Evolutionary conservation across 1,284 basidiomycete species (phyloP).

Genomic region (Ganoderma boninense): DNA sequence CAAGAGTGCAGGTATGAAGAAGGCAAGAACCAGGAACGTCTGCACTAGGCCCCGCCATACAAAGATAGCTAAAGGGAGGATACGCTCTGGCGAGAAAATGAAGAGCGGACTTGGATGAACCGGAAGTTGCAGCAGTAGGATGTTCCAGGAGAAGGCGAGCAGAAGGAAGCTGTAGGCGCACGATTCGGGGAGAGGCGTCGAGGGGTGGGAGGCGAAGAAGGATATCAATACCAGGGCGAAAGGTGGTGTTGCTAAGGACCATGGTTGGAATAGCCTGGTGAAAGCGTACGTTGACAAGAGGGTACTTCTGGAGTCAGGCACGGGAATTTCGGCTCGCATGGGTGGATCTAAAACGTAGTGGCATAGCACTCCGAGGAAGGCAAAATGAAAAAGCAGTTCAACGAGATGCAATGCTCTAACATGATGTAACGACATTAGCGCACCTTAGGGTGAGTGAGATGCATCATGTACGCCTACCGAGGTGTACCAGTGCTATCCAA

Average conservation of each 20-base stretch:
- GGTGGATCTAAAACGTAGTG: constrained; percentile 57
- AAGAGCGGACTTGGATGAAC: constrained; percentile 52
- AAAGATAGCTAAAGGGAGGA: constrained; percentile 55
- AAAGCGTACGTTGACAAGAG: constrained; percentile 46
- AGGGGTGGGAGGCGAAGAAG: constrained; percentile 43
- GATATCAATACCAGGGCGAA: constrained; percentile 45
- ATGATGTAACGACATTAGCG: not conserved
- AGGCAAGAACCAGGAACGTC: constrained; percentile 51
- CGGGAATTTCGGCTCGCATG: constrained; percentile 29
- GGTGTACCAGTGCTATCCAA: constrained; percentile 53
- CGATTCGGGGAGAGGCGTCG: constrained; percentile 48
- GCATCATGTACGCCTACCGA: constrained; percentile 44
- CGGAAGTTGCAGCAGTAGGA: constrained; percentile 54
- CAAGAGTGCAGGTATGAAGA: constrained; percentile 57
- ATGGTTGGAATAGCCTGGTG: constrained; percentile 38
- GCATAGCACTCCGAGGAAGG: constrained; percentile 51
- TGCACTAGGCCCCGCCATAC: constrained; percentile 47
- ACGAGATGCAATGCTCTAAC: constrained; percentile 57
- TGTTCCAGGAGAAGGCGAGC: constrained; percentile 48
- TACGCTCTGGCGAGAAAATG: constrained; percentile 45
- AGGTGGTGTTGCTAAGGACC: constrained; percentile 36
- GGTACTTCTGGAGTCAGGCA: constrained; percentile 45
- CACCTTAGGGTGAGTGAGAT: constrained; percentile 9
- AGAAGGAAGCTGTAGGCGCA: constrained; percentile 51
- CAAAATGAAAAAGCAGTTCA: constrained; percentile 49